phyloP scores from a whole-genome alignment of 805 yeast genomes.

The Sugiyamaella marilandica region DNA sequence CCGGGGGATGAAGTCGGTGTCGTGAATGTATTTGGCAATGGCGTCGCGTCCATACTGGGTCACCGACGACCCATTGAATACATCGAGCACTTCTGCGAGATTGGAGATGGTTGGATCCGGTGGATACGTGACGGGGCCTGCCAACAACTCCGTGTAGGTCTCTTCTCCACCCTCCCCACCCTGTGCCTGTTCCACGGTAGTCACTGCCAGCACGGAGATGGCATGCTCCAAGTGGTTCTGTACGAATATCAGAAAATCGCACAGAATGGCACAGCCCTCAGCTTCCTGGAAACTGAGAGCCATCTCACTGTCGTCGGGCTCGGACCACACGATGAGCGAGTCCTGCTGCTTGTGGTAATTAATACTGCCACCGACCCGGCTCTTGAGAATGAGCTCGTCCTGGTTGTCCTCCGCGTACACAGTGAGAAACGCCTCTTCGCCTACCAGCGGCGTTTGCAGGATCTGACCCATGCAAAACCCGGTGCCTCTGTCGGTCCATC shows the following conservation, averaged over 20 bases:
- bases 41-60: constrained; percentile 60
- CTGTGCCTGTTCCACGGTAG: constrained; percentile 39
- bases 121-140: constrained; percentile 77
- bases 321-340: constrained; percentile 92
- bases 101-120: constrained; percentile 46
- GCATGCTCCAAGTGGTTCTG: constrained; percentile 58
- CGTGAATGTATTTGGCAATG: constrained; percentile 52
- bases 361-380: constrained; percentile 64
- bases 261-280: constrained; percentile 77
- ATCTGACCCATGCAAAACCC: constrained; percentile 81
- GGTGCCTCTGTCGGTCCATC: constrained; percentile 90
- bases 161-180: constrained; percentile 20
- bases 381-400: constrained; percentile 54
- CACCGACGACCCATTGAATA: constrained; percentile 55
- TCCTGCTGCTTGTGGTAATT: constrained; percentile 94
- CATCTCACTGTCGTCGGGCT: constrained; percentile 57
- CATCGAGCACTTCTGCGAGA: constrained; percentile 49
- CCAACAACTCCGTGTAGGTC: constrained; percentile 62
- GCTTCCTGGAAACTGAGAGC: constrained; percentile 91
- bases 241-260: constrained; percentile 70
- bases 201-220: constrained; percentile 70
- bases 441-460: constrained; percentile 21
- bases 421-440: constrained; percentile 47
- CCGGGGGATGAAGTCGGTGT: constrained; percentile 47
- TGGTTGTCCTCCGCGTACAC: constrained; percentile 69